Conservation (phyloP, 2,329 filamentous ascomycete species). For the Diaporthe velutina region DNA sequence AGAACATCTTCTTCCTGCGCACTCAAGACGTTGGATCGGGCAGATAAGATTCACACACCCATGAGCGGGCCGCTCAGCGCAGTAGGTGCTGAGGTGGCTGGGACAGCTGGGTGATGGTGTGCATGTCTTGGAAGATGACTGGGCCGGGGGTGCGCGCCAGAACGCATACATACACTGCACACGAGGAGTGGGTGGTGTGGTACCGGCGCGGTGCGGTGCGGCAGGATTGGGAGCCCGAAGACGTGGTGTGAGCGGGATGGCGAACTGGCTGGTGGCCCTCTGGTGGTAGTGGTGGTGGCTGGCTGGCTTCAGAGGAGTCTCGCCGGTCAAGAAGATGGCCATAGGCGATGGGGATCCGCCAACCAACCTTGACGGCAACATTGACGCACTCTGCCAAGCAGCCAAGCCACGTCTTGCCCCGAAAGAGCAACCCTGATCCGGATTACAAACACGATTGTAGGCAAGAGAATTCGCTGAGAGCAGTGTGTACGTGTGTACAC, state of each 20-base stretch:
- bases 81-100: constrained; percentile 6
- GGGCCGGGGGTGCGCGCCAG: not conserved
- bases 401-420: constrained; percentile 20
- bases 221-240: constrained; percentile 24
- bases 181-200: not conserved
- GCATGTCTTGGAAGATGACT: no score
- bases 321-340: not conserved
- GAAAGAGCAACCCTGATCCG: constrained; percentile 14
- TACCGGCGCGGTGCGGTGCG: not conserved
- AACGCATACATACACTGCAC: not conserved
- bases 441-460: constrained; percentile 7
- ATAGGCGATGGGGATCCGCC: not conserved
- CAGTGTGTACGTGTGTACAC: not conserved
- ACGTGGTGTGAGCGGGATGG: constrained; percentile 30
- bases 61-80: no score
- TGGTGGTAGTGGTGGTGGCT: not conserved
- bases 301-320: not conserved
- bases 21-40: not conserved
- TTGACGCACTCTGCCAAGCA: constrained; percentile 1
- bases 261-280: not conserved
- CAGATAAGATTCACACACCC: no score
- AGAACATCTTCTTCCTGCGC: not conserved
- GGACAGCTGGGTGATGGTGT: constrained; percentile 3
- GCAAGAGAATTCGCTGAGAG: not conserved
- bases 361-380: constrained; percentile 15